Percentiles rank a stretch among this genome's conserved stretches.
Conservation (phyloP, 2,329 filamentous ascomycete genomes). For the Cryphonectria nitschkei region DNA sequence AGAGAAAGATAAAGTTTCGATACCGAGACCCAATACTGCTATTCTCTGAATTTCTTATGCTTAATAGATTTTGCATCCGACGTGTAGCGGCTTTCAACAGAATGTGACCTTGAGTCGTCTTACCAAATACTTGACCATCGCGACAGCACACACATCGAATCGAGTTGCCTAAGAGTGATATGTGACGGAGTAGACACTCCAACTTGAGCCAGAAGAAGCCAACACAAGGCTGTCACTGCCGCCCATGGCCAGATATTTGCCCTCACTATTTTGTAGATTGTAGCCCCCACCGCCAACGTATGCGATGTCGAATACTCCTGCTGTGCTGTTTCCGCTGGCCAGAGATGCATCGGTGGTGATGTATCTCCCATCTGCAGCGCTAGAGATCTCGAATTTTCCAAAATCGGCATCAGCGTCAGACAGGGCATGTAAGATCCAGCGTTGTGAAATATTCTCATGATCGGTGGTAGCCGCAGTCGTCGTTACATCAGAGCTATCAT, state of each 20-base stretch:
- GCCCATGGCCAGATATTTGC: slow-evolving; percentile 32
- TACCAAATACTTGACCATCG: not conserved
- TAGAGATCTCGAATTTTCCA: slow-evolving; percentile 35
- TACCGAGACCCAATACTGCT: too few relatives aligned
- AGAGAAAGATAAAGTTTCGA: too few relatives aligned
- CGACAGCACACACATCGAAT: not conserved
- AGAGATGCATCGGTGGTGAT: slow-evolving; percentile 32
- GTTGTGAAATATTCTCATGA: slow-evolving; percentile 48
- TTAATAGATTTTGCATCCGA: not conserved
- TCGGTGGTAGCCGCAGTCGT: slow-evolving; percentile 35
- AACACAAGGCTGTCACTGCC: slow-evolving; percentile 26
- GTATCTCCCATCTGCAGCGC: slow-evolving; percentile 33
- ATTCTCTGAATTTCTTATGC: not conserved
- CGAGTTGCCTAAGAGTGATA: not conserved
- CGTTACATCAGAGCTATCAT: slow-evolving; percentile 28
- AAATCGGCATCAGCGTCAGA: slow-evolving; percentile 32
- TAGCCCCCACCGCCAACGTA: slow-evolving; percentile 34
- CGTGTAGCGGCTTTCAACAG: not conserved
- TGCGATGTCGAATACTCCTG: slow-evolving; percentile 33
- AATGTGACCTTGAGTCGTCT: not conserved
- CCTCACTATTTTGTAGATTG: slow-evolving; percentile 34
- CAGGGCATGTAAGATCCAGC: slow-evolving; percentile 53
- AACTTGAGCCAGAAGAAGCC: not conserved
- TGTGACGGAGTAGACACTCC: slow-evolving; percentile 1
- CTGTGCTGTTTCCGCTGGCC: slow-evolving; percentile 30